Base-by-base conservation (phyloP, 306 rosid genomes). In the Vicia villosa region DNA sequence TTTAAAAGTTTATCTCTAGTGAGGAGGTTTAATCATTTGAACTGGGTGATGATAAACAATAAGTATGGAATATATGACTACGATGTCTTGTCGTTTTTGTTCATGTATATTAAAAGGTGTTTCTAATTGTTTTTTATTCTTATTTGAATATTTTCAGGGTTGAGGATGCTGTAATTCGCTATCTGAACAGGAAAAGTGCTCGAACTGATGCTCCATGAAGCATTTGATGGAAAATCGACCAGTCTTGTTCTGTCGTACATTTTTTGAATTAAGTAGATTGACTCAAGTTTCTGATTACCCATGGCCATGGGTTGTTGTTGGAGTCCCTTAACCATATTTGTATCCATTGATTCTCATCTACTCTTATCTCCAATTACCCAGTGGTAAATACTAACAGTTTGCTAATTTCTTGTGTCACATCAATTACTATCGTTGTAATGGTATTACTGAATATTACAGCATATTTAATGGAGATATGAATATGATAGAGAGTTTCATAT, bases 161-260 rank as follows among this genome's bases (percentile, higher is more conserved):
- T 40, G 99, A 91, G 66, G 97, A 94, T 75, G 99, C 96, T 59
- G 89, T 91, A 10, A 70, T 85, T 83, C 95, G 91, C 52, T 91
- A 94, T 80, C 81, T 91, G 81, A 91, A 83, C 83, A 89, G 97
- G 50, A 94, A 89, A 74, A 81, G 90, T 70, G 93, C 85, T 61
- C 86, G 82, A 72, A 81, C 65, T 57, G 97, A 89, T 77, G 86
- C 84, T 79, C 88, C 88, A 14, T 87, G 89, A 72, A 77, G 86
- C n/a, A 72, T 77, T 40, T 84, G 84, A 89, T 61, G 63, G 22
- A 41, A 58, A 70, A 40, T 57, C 36, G 42, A 36, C 6, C 16
- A 13, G 41, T 62, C 36, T 19, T 73, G n/a, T 52, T 41, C 75
- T 54, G 22, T 36, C 73, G 14, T 12, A 66, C 68, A 66, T 38